Percentiles rank a stretch among this genome's conserved stretches.
phyloP scores from a whole-genome alignment of 2,329 filamentous ascomycete genomes.

The Clathrospora elynae region DNA sequence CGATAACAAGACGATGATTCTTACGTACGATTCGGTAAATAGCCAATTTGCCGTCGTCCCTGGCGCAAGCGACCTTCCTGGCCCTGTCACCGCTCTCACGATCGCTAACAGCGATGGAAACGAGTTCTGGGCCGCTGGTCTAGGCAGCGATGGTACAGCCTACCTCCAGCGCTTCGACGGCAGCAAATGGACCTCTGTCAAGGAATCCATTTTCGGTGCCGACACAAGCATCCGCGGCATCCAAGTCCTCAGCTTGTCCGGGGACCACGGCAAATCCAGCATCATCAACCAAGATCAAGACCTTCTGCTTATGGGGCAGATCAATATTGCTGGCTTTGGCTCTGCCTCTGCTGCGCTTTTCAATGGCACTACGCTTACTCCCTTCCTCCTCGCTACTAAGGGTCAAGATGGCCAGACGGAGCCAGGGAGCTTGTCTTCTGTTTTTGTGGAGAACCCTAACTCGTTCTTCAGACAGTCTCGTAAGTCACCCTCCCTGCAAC shows the following conservation, averaged over 20 bases:
- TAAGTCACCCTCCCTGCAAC: slow-evolving; percentile 52
- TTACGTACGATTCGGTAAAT: slow-evolving; percentile 71
- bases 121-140: slow-evolving; percentile 83
- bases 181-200: slow-evolving; percentile 69
- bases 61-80: slow-evolving; percentile 71
- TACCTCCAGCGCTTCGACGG: slow-evolving; percentile 86
- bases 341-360: slow-evolving; percentile 85
- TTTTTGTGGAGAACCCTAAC: slow-evolving; percentile 79
- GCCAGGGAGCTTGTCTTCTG: slow-evolving; percentile 74
- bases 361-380: slow-evolving; percentile 77
- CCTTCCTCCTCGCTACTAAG: slow-evolving; percentile 79
- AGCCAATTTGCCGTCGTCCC: slow-evolving; percentile 69
- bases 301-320: slow-evolving; percentile 82
- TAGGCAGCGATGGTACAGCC: slow-evolving; percentile 66
- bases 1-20: slow-evolving; percentile 69
- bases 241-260: slow-evolving; percentile 75
- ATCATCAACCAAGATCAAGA: slow-evolving; percentile 70
- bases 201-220: slow-evolving; percentile 60
- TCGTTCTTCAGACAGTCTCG: slow-evolving; percentile 71
- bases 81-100: slow-evolving; percentile 76
- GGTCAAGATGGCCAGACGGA: slow-evolving; percentile 57
- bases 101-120: slow-evolving; percentile 73
- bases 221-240: slow-evolving; percentile 76
- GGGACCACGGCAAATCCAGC: slow-evolving; percentile 67
- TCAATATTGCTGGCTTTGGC: slow-evolving; percentile 76